Evolutionary conservation across 768 basidiomycete species (phyloP).

Genomic region (Boletus eberwhitei): DNA sequence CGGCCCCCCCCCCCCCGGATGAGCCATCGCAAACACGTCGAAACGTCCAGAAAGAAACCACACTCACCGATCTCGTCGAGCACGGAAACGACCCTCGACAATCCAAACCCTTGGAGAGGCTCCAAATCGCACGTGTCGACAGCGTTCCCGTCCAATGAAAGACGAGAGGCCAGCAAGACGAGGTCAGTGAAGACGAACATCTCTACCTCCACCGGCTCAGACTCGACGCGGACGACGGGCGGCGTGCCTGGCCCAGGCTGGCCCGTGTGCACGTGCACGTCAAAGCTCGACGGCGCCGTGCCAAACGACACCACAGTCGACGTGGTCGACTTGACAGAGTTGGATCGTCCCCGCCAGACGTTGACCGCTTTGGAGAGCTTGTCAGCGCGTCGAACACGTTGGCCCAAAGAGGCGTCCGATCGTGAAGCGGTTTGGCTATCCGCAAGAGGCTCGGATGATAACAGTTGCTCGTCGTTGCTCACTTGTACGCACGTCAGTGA

Average conservation of each 20-base stretch:
- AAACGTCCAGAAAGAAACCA: neutral
- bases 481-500: constrained; percentile 44
- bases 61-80: constrained; percentile 32
- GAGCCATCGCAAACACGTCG: neutral
- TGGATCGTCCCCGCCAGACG: constrained; percentile 46
- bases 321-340: constrained; percentile 31
- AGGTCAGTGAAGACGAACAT: constrained; percentile 68
- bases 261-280: constrained; percentile 10
- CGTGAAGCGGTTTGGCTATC: neutral
- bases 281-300: constrained; percentile 31
- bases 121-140: constrained; percentile 36
- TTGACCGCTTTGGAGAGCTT: constrained; percentile 40
- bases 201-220: constrained; percentile 29
- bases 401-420: neutral
- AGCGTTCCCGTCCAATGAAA: constrained; percentile 16
- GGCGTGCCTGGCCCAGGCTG: constrained; percentile 8
- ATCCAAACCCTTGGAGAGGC: constrained; percentile 44
- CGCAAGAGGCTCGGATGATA: neutral
- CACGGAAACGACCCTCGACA: constrained; percentile 48
- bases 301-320: constrained; percentile 28
- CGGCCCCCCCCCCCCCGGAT: no score
- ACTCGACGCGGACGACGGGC: constrained; percentile 27
- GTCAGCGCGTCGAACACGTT: constrained; percentile 18
- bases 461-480: constrained; percentile 28
- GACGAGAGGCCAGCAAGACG: constrained; percentile 47